Evolutionary conservation across 306 rosid genomes (phyloP).

Genomic region (Cyamopsis tetragonoloba): DNA sequence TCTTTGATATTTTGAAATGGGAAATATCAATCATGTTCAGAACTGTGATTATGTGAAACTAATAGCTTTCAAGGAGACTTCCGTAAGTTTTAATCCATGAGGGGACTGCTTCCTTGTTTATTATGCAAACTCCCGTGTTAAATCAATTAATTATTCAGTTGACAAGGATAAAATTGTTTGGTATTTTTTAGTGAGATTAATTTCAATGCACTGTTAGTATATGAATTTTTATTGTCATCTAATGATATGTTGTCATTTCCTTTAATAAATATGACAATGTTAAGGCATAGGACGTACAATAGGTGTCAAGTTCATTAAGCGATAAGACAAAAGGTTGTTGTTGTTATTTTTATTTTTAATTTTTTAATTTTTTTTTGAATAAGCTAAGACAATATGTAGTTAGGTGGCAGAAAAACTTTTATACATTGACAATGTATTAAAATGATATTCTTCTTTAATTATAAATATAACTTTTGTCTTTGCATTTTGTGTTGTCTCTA

Average conservation of each 20-base stretch:
- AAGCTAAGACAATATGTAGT: background rate
- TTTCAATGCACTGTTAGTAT: background rate
- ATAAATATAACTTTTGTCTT: background rate
- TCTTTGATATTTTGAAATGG: conserved; percentile 5
- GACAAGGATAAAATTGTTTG: conserved; percentile 10
- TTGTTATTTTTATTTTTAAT: too few relatives aligned
- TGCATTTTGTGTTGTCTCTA: conserved; percentile 15
- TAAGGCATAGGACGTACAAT: background rate
- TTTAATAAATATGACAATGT: conserved; percentile 12
- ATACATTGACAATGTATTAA: background rate
- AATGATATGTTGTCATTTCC: background rate
- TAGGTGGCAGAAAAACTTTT: background rate
- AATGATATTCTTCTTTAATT: background rate
- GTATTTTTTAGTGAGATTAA: conserved; percentile 1
- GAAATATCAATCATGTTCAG: background rate
- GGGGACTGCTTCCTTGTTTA: background rate
- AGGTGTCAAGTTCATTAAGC: conserved; percentile 1
- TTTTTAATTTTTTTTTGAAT: too few relatives aligned
- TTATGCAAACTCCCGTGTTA: conserved; percentile 6
- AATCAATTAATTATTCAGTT: background rate
- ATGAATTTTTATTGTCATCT: background rate
- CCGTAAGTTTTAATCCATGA: background rate
- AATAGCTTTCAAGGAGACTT: conserved; percentile 11
- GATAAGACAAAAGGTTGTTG: background rate
- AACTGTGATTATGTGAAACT: background rate